Evolutionary conservation across 1,139 yeast species (phyloP), one percentile per base, ranked within the genome.

Genomic region (Candida buenavistaensis): DNA sequence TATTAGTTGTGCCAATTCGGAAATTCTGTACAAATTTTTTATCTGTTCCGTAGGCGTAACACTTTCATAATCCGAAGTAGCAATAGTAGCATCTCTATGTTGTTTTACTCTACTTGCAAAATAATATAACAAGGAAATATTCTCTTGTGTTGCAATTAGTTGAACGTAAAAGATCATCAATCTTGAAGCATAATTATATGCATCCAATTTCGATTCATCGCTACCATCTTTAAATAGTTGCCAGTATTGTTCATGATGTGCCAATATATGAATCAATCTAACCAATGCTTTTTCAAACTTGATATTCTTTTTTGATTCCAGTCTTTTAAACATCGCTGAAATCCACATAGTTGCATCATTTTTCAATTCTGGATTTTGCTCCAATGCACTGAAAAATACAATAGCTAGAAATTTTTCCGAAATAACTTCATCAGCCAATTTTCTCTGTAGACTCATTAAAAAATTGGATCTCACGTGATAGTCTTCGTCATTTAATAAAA

Each of bases 81-180:
- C 62, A n/a, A 72, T 46, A 1, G 68, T 52, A 2, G 68, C 69
- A 59, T 87, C 96, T 39, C 80, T 68, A 48, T 82, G 85, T 52
- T 88, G 95, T 53, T 88, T 89, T 19, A 88, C 74, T 33, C 95
- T 69, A 43, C 87, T 85, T 0, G 94, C 80, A 35, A 87, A 64
- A 54, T 89, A 88, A 52, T 80, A 88, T 5, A 89, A 54, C 41
- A 88, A 59, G 2, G 94, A 82, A 19, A 85, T 67, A 47, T 87
- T 89, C 17, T 82, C 85, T 26, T 75, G 70, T 6, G 72, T 78
- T 1, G 84, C 82, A 35, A 87, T 73, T 6, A 76, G 55, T 31
- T 75, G 79, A 37, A 87, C 59, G 45, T 71, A 84, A 55, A 77
- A 83, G 1, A 76, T 49, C 30, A 89, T 57, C 42, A 81, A 81